Evolutionary conservation across 2,329 filamentous ascomycete species (phyloP).

Genomic region (Pseudocercospora cruenta): DNA sequence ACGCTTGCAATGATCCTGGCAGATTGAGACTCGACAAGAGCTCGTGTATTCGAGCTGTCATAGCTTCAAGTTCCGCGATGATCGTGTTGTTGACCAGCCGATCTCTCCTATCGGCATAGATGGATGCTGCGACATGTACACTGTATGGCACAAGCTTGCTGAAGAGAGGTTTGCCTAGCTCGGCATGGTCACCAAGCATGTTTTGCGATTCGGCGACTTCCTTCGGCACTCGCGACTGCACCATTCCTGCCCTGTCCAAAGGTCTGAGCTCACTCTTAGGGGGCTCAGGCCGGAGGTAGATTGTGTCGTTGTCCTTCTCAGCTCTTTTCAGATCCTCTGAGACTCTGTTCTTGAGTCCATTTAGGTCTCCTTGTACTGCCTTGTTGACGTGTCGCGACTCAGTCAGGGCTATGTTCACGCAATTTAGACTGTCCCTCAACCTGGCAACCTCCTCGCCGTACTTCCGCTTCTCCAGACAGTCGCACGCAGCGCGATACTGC

Average conservation of each 20-base stretch:
- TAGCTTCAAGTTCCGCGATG: constrained; percentile 77
- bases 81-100: constrained; percentile 87
- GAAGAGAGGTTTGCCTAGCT: constrained; percentile 85
- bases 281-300: constrained; percentile 84
- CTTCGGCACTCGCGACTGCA: constrained; percentile 73
- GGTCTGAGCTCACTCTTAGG: constrained; percentile 85
- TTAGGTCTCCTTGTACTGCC: constrained; percentile 77
- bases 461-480: constrained; percentile 88
- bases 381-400: constrained; percentile 83
- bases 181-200: constrained; percentile 72
- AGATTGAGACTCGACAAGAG: constrained; percentile 80
- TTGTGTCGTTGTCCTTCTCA: constrained; percentile 94
- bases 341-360: constrained; percentile 78
- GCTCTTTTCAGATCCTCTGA: constrained; percentile 87
- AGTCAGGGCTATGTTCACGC: constrained; percentile 83
- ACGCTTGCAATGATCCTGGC: constrained; percentile 87
- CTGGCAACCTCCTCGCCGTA: constrained; percentile 95
- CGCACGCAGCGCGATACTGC: constrained; percentile 86
- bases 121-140: constrained; percentile 91
- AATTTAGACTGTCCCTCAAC: constrained; percentile 77
- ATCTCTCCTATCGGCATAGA: constrained; percentile 90
- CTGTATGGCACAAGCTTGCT: constrained; percentile 92
- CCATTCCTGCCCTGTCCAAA: constrained; percentile 88
- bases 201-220: constrained; percentile 81
- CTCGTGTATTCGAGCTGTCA: constrained; percentile 80